Evolutionary conservation across 768 basidiomycete genomes (phyloP), one percentile per base, ranked within the genome.

Genomic region (Amanita subjunquillea): DNA sequence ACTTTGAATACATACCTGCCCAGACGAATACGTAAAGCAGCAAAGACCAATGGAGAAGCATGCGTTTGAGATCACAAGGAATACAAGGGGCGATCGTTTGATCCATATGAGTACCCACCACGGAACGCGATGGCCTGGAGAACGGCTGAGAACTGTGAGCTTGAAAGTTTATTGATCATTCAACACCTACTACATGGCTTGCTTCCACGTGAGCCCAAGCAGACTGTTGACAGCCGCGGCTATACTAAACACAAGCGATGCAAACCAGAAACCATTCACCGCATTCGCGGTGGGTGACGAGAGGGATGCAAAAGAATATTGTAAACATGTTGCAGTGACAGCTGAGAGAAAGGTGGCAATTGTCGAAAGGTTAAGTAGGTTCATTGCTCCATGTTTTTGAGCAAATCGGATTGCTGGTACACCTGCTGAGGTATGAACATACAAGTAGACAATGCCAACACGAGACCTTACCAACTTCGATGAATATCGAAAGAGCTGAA

Each of bases 41-140:
- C 84, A 82, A 15, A 90, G 73, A 12, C 87, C 87, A 39, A 85
- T 74, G 1, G 85, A 89, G 66, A 91, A 91, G 65, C 83, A 85
- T 38, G 85, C 85, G 42, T 90, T 87, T 50, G 88, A 87, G 63
- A 90, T 73, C 54, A 90, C 87, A 43, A 90, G 78, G 69, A 90
- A 88, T 56, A 89, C 84, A 32, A 91, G 72, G 12, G 87, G 87
- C 4, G 86, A 87, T 34, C 87, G 73, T 62, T 89, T 90, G 69
- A 90, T 90, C 87, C 86, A 91, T 58, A 90, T 89, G 52, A 86
- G 67, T 41, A 87, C 83, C 84, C 85, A 87, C 85, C 85, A 86
- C 0, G 85, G 85, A 40, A 86, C 83, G 50, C 82, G 79, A 63
- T 87, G 79, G 7, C 82, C 80, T 17, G 85, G 85, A 36, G 83